Conservation (phyloP, 495 filamentous ascomycete genomes). For the Penicillium alfredii region DNA sequence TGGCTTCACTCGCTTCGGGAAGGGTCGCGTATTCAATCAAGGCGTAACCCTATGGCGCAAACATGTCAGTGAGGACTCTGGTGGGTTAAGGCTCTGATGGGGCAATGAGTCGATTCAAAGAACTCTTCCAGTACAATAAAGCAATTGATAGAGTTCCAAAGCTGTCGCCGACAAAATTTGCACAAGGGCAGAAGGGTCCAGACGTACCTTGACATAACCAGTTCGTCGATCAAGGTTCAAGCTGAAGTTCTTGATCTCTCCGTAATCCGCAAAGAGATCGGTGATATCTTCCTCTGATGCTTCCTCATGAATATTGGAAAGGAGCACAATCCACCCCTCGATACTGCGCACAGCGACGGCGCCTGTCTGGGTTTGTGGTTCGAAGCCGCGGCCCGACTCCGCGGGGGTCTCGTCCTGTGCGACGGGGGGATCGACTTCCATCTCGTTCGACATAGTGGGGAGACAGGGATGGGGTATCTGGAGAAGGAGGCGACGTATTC, state of each 20-base stretch:
- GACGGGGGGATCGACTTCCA: constrained; percentile 68
- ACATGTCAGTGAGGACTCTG: constrained; percentile 8
- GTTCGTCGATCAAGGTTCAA: constrained; percentile 91
- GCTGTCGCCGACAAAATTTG: too few relatives aligned
- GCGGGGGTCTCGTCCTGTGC: constrained; percentile 40
- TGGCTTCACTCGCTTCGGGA: constrained; percentile 72
- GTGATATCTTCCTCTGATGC: constrained; percentile 92
- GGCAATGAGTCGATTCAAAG: too few relatives aligned
- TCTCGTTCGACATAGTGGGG: constrained; percentile 61
- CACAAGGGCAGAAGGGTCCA: too few relatives aligned
- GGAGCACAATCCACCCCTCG: constrained; percentile 97
- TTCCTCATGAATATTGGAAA: constrained; percentile 96
- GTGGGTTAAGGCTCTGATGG: too few relatives aligned
- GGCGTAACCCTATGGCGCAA: constrained; percentile 66
- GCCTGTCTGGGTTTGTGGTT: constrained; percentile 65
- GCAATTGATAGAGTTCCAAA: too few relatives aligned
- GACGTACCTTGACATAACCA: constrained; percentile 93
- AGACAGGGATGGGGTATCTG: neutral
- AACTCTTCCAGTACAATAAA: too few relatives aligned
- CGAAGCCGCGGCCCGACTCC: constrained; percentile 52
- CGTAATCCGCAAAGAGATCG: constrained; percentile 91
- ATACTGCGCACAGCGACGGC: constrained; percentile 94
- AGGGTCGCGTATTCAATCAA: constrained; percentile 91
- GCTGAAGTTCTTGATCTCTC: constrained; percentile 96
- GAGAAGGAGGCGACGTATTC: neutral